These are phyloP conservation scores for Colletotrichum sp. DNA, from an alignment of 2,329 filamentous ascomycete genomes.

Conservation along the genomic window DNA sequence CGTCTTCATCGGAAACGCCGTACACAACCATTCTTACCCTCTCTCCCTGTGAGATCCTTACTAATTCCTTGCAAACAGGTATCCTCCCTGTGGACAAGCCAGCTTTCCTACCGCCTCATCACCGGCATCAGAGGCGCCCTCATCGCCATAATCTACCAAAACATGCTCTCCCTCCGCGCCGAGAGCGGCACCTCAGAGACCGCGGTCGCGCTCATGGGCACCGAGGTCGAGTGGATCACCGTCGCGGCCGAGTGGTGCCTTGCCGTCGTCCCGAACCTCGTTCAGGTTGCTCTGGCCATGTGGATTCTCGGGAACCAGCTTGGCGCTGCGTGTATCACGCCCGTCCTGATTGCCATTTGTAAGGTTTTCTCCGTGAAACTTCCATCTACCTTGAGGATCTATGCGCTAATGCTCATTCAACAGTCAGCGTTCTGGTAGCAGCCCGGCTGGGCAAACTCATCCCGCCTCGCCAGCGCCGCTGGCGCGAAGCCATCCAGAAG, in stretches of 20 bases:
- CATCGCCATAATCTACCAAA: slow-evolving; percentile 29
- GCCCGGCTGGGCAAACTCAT: background rate
- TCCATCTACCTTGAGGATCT: background rate
- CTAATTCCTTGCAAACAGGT: background rate
- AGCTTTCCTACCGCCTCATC: slow-evolving; percentile 25
- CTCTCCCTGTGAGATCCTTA: rapidly evolving
- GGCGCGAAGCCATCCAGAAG: slow-evolving; percentile 54
- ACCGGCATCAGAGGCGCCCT: slow-evolving; percentile 31
- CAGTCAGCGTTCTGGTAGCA: background rate
- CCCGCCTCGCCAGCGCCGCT: slow-evolving; percentile 26
- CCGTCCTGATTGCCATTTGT: slow-evolving; percentile 39
- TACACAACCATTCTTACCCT: background rate
- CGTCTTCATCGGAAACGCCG: slow-evolving; percentile 46
- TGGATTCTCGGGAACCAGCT: slow-evolving; percentile 37
- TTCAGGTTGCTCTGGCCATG: slow-evolving; percentile 29
- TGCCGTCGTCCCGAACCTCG: slow-evolving; percentile 13
- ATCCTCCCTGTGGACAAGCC: slow-evolving; percentile 6
- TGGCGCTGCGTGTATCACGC: slow-evolving; percentile 41
- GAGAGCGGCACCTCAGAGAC: slow-evolving; percentile 15
- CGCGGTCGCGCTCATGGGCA: slow-evolving; percentile 30
- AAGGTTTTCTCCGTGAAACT: slow-evolving; percentile 12
- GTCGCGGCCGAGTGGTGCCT: slow-evolving; percentile 24
- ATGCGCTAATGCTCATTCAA: rapidly evolving
- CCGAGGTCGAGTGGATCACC: slow-evolving; percentile 32
- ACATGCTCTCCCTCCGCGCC: slow-evolving; percentile 23